phyloP scores from a whole-genome alignment of 345 rosid species.

The Ceriops decandra region DNA sequence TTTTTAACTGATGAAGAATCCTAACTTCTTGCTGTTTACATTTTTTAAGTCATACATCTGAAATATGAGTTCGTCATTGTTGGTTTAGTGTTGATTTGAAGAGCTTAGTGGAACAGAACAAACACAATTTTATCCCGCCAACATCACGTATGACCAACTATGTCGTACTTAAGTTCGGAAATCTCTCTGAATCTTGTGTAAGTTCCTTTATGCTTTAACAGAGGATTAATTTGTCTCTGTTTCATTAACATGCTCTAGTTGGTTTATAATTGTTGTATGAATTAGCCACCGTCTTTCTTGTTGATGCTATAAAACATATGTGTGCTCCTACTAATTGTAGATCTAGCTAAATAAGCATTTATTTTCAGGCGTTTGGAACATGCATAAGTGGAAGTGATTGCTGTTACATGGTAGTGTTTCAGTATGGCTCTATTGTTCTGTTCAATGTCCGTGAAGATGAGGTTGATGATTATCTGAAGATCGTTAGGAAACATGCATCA shows the following conservation, averaged over 20 bases:
- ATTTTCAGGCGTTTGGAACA: conserved; percentile 59
- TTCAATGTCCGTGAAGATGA: conserved; percentile 74
- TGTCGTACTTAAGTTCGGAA: conserved; percentile 74
- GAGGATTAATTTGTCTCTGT: too few species aligned
- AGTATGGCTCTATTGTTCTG: conserved; percentile 89
- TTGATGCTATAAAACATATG: background rate
- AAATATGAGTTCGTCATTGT: conserved; percentile 2
- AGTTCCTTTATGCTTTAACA: conserved; percentile 27
- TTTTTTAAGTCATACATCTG: background rate
- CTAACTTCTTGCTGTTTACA: too few species aligned
- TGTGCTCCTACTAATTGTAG: background rate
- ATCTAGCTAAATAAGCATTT: conserved; percentile 7
- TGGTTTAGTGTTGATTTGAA: conserved; percentile 82
- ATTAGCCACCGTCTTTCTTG: background rate
- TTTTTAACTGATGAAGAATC: too few species aligned
- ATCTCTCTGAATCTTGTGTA: conserved; percentile 46
- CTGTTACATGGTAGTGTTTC: conserved; percentile 85
- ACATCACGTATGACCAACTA: conserved; percentile 90
- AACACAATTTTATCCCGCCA: conserved; percentile 72
- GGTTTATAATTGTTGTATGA: too few species aligned
- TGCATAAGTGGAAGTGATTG: conserved; percentile 69
- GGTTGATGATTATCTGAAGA: conserved; percentile 82
- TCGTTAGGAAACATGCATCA: conserved; percentile 78
- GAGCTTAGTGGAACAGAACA: conserved; percentile 78
- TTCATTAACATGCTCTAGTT: too few species aligned